Evolutionary conservation across 371 early-diverging fungal genomes (phyloP).

Genomic region (Apophysomyces ossiformis): DNA sequence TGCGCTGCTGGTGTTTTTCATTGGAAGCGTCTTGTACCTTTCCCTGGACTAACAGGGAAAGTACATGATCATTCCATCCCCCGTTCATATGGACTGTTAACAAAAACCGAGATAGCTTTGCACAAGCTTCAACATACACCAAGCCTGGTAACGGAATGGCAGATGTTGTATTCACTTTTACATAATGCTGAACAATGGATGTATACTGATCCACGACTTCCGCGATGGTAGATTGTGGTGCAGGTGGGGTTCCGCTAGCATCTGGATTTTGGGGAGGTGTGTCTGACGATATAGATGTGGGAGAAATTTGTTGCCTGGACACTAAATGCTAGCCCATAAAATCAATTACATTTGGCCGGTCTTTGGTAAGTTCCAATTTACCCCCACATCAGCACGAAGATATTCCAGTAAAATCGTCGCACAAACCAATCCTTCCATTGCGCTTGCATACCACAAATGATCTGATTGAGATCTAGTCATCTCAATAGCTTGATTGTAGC

Average conservation of each 20-base stretch:
- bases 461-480: constrained; percentile 68
- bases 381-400: constrained; percentile 67
- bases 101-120: constrained; percentile 47
- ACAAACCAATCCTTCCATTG: constrained; percentile 74
- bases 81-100: constrained; percentile 33
- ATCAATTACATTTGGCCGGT: background rate
- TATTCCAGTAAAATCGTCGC: constrained; percentile 65
- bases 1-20: background rate
- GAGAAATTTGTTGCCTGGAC: constrained; percentile 20
- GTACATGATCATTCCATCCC: constrained; percentile 38
- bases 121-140: constrained; percentile 52
- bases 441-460: constrained; percentile 81
- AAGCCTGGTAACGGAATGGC: constrained; percentile 37
- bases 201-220: constrained; percentile 60
- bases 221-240: constrained; percentile 41
- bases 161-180: constrained; percentile 44
- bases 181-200: constrained; percentile 47
- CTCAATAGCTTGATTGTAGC: constrained; percentile 74
- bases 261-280: constrained; percentile 18
- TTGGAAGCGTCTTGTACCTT: constrained; percentile 15
- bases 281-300: constrained; percentile 18
- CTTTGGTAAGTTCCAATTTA: constrained; percentile 23
- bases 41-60: constrained; percentile 33
- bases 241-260: constrained; percentile 35
- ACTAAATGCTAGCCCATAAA: constrained; percentile 26